These are phyloP conservation scores for Infundibulicybe gibba DNA, from an alignment of 768 basidiomycete species.

Conservation along the genomic window DNA sequence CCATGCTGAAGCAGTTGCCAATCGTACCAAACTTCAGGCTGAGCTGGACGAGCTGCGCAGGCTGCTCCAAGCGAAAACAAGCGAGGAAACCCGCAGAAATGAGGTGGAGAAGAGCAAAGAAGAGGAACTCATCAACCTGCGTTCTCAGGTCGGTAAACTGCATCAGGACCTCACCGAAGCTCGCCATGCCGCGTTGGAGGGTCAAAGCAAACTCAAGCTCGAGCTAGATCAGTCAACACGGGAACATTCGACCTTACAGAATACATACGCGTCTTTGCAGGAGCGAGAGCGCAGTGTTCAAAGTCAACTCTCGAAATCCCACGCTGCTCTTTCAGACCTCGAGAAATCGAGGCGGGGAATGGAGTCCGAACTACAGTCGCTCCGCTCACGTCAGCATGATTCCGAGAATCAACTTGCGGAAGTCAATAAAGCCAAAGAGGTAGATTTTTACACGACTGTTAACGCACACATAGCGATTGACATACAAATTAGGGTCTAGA, in stretches of 20 bases:
- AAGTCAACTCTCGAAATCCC: conserved; percentile 44
- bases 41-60: conserved; percentile 86
- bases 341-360: conserved; percentile 65
- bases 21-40: conserved; percentile 62
- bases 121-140: conserved; percentile 72
- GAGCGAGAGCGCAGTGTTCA: conserved; percentile 55
- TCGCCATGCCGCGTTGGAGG: conserved; percentile 57
- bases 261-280: conserved; percentile 61
- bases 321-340: conserved; percentile 47
- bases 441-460: conserved; percentile 25
- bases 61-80: conserved; percentile 80
- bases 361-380: conserved; percentile 69
- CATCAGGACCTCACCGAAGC: conserved; percentile 67
- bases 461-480: conserved; percentile 1
- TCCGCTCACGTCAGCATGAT: conserved; percentile 69
- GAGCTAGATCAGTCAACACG: conserved; percentile 66
- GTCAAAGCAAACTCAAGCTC: conserved; percentile 69
- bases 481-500: conserved; percentile 56
- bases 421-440: conserved; percentile 69
- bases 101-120: conserved; percentile 90
- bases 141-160: conserved; percentile 55
- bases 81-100: conserved; percentile 78
- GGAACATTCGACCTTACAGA: conserved; percentile 57
- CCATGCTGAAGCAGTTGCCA: conserved; percentile 35
- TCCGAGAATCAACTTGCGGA: conserved; percentile 62